Conservation (phyloP, 2,329 filamentous ascomycete species). For the Xylogone sp. region DNA sequence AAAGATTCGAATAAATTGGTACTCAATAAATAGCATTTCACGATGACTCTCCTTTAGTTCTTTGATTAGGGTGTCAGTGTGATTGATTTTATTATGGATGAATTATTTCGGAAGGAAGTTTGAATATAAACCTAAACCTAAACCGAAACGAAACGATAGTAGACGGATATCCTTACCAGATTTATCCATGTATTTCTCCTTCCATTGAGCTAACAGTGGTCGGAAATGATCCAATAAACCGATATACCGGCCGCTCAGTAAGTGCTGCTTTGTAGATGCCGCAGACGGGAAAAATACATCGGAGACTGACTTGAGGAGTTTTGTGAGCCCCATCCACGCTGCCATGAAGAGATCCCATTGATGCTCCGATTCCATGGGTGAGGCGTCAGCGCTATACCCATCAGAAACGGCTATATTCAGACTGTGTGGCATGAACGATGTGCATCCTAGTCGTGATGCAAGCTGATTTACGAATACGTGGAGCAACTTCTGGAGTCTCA, state of each 20-base stretch:
- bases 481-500: conserved; percentile 33
- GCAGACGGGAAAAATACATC: conserved; percentile 49
- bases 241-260: conserved; percentile 45
- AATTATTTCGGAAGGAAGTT: too few species aligned
- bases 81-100: too few species aligned
- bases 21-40: conserved; percentile 45
- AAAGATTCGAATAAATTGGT: conserved; percentile 38
- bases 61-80: conserved; percentile 9
- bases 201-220: conserved; percentile 35
- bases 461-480: conserved; percentile 48
- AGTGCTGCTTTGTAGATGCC: conserved; percentile 33
- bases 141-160: neutral
- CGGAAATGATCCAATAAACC: conserved; percentile 43
- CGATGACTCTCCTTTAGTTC: neutral
- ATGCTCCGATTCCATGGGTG: conserved; percentile 31
- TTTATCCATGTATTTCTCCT: conserved; percentile 26
- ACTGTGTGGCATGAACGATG: conserved; percentile 45
- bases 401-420: neutral
- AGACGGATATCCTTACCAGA: neutral
- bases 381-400: conserved; percentile 30
- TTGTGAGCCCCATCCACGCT: conserved; percentile 45
- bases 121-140: too few species aligned
- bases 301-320: conserved; percentile 45
- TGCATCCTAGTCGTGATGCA: conserved; percentile 45
- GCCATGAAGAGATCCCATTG: conserved; percentile 49